phyloP scores from a whole-genome alignment of 345 rosid genomes.

The Pugionium dolabratum region DNA sequence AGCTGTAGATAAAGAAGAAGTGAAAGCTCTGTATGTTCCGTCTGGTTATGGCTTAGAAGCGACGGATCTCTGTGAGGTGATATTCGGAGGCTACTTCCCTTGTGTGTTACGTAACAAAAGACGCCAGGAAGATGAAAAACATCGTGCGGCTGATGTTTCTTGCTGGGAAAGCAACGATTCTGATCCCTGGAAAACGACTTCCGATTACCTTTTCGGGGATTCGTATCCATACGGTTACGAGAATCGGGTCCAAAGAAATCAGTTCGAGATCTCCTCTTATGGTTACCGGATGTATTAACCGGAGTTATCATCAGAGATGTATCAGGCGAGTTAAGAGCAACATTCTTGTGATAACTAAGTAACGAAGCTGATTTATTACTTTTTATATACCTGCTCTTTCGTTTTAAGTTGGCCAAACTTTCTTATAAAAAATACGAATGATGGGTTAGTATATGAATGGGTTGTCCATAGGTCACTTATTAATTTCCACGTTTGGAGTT shows the following conservation, averaged over 20 bases:
- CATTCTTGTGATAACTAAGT: slow-evolving; percentile 8
- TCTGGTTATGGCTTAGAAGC: slow-evolving; percentile 83
- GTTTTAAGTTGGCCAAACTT: slow-evolving; percentile 15
- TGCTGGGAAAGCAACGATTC: slow-evolving; percentile 34
- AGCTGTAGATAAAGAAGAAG: slow-evolving; percentile 28
- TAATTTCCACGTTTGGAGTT: background rate
- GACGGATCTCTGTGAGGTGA: slow-evolving; percentile 68
- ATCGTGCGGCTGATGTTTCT: slow-evolving; percentile 25
- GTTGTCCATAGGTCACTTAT: too few relatives aligned
- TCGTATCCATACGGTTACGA: slow-evolving; percentile 52
- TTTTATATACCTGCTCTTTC: background rate
- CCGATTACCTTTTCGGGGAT: slow-evolving; percentile 74
- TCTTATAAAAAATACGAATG: background rate
- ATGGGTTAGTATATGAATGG: too few relatives aligned
- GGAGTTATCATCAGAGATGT: background rate
- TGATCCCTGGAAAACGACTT: slow-evolving; percentile 56
- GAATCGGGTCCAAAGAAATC: slow-evolving; percentile 18
- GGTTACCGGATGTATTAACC: slow-evolving; percentile 31
- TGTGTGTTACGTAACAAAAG: slow-evolving; percentile 49
- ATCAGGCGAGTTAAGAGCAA: slow-evolving; percentile 13
- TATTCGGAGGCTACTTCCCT: slow-evolving; percentile 84
- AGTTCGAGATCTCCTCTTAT: slow-evolving; percentile 30
- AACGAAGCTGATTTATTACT: slow-evolving; percentile 15
- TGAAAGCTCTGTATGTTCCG: slow-evolving; percentile 49
- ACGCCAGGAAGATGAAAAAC: slow-evolving; percentile 24